Conservation (phyloP, 768 basidiomycete genomes). For the Coprinellus micaceus region DNA sequence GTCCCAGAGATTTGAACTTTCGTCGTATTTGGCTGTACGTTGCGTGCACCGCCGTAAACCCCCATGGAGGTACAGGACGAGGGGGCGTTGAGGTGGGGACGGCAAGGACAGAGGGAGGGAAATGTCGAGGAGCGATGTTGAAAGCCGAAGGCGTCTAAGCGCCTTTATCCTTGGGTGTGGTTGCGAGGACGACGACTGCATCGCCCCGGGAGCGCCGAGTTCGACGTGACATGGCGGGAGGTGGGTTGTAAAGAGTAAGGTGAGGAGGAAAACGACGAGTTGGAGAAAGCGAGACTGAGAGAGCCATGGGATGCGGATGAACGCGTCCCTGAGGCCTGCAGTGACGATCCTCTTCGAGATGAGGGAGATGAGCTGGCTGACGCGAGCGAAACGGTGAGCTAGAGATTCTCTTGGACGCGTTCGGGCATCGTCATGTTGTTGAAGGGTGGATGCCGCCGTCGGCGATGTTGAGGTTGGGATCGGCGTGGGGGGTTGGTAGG, state of each 20-base stretch:
- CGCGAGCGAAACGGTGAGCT: constrained; percentile 59
- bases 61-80: constrained; percentile 13
- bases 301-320: no score
- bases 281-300: no score
- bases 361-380: constrained; percentile 61
- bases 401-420: background rate
- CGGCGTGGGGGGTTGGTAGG: background rate
- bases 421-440: background rate
- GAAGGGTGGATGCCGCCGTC: no score
- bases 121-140: constrained; percentile 77
- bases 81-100: constrained; percentile 35
- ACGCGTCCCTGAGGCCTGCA: no score
- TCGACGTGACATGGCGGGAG: constrained; percentile 13
- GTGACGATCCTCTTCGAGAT: constrained; percentile 48
- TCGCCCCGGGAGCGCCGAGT: constrained; percentile 19
- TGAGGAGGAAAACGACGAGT: no score
- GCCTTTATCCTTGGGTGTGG: constrained; percentile 52
- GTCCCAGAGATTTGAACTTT: no score
- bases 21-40: background rate
- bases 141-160: constrained; percentile 80
- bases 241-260: no score
- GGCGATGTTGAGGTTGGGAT: background rate
- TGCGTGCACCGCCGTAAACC: constrained; percentile 7
- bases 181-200: constrained; percentile 64
- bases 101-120: constrained; percentile 89